phyloP scores from a whole-genome alignment of 2,329 filamentous ascomycete species.

The Hypoxylon sp. region DNA sequence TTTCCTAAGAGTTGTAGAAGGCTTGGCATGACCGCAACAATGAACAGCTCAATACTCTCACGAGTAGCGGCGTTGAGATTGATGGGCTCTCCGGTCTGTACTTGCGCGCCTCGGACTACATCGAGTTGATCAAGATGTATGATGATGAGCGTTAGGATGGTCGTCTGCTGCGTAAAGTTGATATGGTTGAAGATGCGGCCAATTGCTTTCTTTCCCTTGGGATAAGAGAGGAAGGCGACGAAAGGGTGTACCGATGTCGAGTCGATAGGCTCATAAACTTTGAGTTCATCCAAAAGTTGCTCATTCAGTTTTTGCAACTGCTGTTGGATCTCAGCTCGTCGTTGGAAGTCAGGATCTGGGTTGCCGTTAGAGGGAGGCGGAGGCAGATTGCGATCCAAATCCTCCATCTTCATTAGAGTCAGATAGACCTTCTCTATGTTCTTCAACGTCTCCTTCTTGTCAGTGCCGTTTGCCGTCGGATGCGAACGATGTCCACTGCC shows the following conservation, averaged over 20 bases:
- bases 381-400: constrained; percentile 86
- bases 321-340: constrained; percentile 85
- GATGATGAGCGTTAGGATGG: constrained; percentile 94
- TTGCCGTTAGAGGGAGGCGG: constrained; percentile 72
- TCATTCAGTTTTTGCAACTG: constrained; percentile 87
- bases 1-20: constrained; percentile 92
- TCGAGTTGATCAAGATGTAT: constrained; percentile 93
- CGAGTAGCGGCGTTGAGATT: constrained; percentile 80
- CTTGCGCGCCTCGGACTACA: constrained; percentile 85
- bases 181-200: constrained; percentile 95
- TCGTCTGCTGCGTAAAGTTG: constrained; percentile 91
- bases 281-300: constrained; percentile 86
- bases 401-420: constrained; percentile 92
- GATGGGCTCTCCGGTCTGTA: constrained; percentile 77
- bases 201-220: constrained; percentile 96
- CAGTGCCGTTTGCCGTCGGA: constrained; percentile 62
- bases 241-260: constrained; percentile 87
- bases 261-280: constrained; percentile 92
- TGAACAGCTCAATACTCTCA: constrained; percentile 94
- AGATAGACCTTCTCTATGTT: constrained; percentile 92
- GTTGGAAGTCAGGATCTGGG: constrained; percentile 76
- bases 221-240: constrained; percentile 93
- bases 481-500: constrained; percentile 59
- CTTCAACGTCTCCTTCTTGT: constrained; percentile 84
- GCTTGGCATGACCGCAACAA: constrained; percentile 87